Conservation (phyloP, 306 rosid species). For the Herpetospermum pedunculosum region DNA sequence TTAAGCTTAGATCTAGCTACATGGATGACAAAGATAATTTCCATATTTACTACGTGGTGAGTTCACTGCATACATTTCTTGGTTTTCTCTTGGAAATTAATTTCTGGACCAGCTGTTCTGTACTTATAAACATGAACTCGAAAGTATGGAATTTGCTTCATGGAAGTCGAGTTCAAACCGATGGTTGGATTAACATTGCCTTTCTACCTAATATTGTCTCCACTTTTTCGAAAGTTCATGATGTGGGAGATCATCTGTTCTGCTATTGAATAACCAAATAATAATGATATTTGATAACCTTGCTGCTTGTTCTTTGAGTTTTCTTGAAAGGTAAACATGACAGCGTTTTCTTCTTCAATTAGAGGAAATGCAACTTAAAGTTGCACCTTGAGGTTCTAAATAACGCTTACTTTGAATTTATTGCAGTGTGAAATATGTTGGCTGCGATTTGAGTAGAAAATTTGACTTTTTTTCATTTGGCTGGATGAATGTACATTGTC, state of each 20-base stretch:
- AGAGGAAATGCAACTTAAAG: not conserved
- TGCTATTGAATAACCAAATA: not conserved
- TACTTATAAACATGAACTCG: not conserved
- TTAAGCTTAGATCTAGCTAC: slow-evolving; percentile 51
- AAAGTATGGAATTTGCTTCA: not conserved
- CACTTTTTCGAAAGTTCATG: not conserved
- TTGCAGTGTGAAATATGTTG: not conserved
- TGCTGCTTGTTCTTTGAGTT: not conserved
- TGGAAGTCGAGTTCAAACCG: not conserved
- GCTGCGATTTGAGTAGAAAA: not conserved
- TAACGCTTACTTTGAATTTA: not conserved
- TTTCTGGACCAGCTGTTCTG: not conserved
- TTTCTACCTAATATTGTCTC: not conserved
- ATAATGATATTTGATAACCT: not conserved
- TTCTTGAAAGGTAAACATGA: not conserved
- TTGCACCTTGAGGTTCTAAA: not conserved
- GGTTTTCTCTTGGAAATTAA: not conserved
- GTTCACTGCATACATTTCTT: slow-evolving; percentile 1
- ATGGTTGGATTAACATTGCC: not conserved
- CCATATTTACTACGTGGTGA: slow-evolving; percentile 52
- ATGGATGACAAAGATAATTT: slow-evolving; percentile 65
- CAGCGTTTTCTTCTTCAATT: not conserved
- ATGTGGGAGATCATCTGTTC: not conserved
- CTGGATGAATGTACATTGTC: not conserved
- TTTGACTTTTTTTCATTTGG: not conserved